Evolutionary conservation across 208 protist species (phyloP).

Genomic region (Trypanosoma melophagium): DNA sequence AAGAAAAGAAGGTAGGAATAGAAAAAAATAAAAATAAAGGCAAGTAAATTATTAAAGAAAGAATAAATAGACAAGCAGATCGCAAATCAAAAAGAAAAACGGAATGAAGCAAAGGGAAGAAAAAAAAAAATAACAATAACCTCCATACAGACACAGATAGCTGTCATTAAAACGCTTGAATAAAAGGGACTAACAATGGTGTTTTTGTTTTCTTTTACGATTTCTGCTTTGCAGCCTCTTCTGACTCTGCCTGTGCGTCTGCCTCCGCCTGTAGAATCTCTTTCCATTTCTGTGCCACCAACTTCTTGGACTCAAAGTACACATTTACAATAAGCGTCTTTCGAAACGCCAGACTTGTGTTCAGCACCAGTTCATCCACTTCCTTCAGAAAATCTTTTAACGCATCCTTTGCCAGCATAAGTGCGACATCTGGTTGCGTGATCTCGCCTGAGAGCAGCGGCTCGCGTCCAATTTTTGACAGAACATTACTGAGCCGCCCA

Average conservation of each 20-base stretch:
- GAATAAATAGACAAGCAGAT: too few species aligned
- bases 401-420: slow-evolving; percentile 85
- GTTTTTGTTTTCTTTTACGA: neutral
- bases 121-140: neutral
- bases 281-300: slow-evolving; percentile 72
- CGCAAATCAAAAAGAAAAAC: too few species aligned
- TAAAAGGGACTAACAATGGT: neutral
- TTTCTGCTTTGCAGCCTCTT: neutral
- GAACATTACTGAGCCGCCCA: slow-evolving; percentile 75
- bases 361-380: slow-evolving; percentile 69
- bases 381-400: slow-evolving; percentile 91
- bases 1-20: too few species aligned
- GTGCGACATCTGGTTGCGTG: slow-evolving; percentile 47
- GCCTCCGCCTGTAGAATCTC: slow-evolving; percentile 34
- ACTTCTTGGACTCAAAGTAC: slow-evolving; percentile 65
- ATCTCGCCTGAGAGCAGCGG: slow-evolving; percentile 64
- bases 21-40: too few species aligned
- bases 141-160: neutral
- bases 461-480: slow-evolving; percentile 83
- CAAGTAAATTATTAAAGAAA: too few species aligned
- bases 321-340: slow-evolving; percentile 76
- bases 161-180: neutral
- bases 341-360: slow-evolving; percentile 76
- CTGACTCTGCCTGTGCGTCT: slow-evolving; percentile 19
- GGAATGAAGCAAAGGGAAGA: neutral